Evolutionary conservation across 148 eudicot species (phyloP), one percentile per base, ranked within the genome.

Genomic region (Cornus controversa): DNA sequence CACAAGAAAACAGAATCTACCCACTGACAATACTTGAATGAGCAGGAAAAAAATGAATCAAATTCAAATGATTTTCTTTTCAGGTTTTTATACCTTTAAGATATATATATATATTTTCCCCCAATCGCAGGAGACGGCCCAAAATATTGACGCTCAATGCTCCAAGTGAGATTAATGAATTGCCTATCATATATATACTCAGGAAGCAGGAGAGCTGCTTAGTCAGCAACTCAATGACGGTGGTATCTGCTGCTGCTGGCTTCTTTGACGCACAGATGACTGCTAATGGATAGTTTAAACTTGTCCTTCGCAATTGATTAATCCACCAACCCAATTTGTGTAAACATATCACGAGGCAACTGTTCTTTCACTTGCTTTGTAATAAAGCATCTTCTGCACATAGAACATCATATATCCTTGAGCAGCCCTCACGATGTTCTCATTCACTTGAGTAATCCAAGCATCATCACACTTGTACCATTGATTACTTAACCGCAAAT

Each of bases 391-490:
- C 84, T 90, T 92, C 77, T 92, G 97, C 80, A 92, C 94, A 72
- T 92, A 92, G 75, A 90, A 92, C 80, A 92, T 90, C 97, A 92
- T 92, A 80, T 92, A 92, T 6, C 90, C 94, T 82, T 92, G 94
- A 2, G 97, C 84, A 50, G 92, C 90, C 80, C 97, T 84, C 34
- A 92, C 97, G 14, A 85, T 82, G 73, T 83, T 81, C 76, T 90
- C 97, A 64, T 79, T 83, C 11, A 92, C 97, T 77, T 66, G 89
- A 70, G 91, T 90, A 50, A 92, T 84, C 97, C 97, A 90, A 70
- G 97, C 91, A 82, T 92, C 97, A 54, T 92, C 97, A 31, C 97
- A 92, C 81, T 90, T 92, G 86, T 89, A 92, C 97, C 97, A 92
- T 67, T 90, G 85, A 78, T 90, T 86, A 78, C 88, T 82, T 24